These are phyloP conservation scores for Rhizopogon salebrosus DNA, from an alignment of 768 basidiomycete genomes.

Conservation along the genomic window DNA sequence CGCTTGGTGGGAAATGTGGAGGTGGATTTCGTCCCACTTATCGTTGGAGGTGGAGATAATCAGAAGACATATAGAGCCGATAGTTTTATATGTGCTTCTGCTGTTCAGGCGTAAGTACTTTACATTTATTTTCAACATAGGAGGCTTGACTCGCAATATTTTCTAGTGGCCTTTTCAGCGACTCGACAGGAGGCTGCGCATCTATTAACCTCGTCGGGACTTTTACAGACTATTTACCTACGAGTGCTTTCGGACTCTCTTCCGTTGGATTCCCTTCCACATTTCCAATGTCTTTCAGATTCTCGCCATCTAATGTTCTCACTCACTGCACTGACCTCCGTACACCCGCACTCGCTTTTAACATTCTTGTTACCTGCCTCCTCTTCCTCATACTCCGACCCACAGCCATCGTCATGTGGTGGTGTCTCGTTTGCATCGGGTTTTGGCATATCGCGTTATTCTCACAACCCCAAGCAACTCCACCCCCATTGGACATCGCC, in stretches of 20 bases:
- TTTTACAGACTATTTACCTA: slow-evolving; percentile 64
- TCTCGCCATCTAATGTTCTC: slow-evolving; percentile 43
- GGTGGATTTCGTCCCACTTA: slow-evolving; percentile 63
- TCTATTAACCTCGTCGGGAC: slow-evolving; percentile 64
- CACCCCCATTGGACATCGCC: slow-evolving; percentile 66
- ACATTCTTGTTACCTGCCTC: slow-evolving; percentile 59
- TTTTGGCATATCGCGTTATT: slow-evolving; percentile 84
- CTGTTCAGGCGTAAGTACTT: slow-evolving; percentile 65
- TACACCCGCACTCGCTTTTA: slow-evolving; percentile 64
- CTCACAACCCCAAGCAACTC: slow-evolving; percentile 61
- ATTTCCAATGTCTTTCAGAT: slow-evolving; percentile 69
- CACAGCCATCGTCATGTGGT: slow-evolving; percentile 60
- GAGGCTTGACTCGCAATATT: slow-evolving; percentile 6
- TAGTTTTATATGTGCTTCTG: slow-evolving; percentile 80
- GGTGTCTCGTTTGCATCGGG: slow-evolving; percentile 77
- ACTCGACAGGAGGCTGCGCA: slow-evolving; percentile 73
- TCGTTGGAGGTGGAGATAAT: slow-evolving; percentile 81
- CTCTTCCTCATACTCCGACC: slow-evolving; percentile 74
- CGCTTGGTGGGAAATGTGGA: slow-evolving; percentile 65
- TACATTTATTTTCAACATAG: neutral
- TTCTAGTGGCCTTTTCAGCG: slow-evolving; percentile 56
- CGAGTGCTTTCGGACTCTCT: slow-evolving; percentile 52
- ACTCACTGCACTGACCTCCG: slow-evolving; percentile 70
- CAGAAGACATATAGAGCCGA: slow-evolving; percentile 76
- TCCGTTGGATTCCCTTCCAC: slow-evolving; percentile 70